Base-by-base conservation (phyloP, 2,329 filamentous ascomycete genomes). In the Epichloe hybrida region DNA sequence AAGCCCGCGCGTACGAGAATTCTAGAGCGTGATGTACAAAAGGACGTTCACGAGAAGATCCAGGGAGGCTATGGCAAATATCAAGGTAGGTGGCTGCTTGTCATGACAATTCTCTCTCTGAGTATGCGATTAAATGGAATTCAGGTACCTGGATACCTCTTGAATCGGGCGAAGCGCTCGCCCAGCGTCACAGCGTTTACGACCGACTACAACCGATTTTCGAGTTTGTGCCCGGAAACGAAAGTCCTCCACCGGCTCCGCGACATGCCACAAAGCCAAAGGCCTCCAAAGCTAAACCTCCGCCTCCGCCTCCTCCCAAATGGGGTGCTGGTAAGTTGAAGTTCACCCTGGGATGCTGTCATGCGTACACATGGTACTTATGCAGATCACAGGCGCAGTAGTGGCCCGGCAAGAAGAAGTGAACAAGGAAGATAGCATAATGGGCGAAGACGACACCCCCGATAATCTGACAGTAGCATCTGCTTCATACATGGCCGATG, bases 51-150 rank as follows among this genome's bases (percentile, higher is more conserved):
- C 64, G 93, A 97, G 71, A 98, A 98, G 72, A 90, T 98, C 5
- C 93, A 98, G 93, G 93, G 91, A 57, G 93, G 93, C 15, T 97
- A 97, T 67, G 93, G 93, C 61, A 97, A 97, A 80, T 98, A 97
- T 60, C 93, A 98, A 73, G 90, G 86, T 88, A 62, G 43, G 68
- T 59, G 27, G 9, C 40, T 38, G 35, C 13, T 3, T 17, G 13
- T 20, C 27, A 36, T 31, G 8, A 41, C 17, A 15, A 17, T 9
- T 13, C 46, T 3, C 9, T 47, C 17, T 12, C 23, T 31, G 8
- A 42, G 1, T n/a, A n/a, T 20, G 34, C 41, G 20, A 44, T 52
- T 57, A 48, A 56, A 49, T 42, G 5, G 27, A 37, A 11, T 15
- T 39, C 56, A 90, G 87, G 93, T 62, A 98, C 93, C 48, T 98